Base-by-base conservation (phyloP, 2,329 filamentous ascomycete species). In the Fusarium sp. region DNA sequence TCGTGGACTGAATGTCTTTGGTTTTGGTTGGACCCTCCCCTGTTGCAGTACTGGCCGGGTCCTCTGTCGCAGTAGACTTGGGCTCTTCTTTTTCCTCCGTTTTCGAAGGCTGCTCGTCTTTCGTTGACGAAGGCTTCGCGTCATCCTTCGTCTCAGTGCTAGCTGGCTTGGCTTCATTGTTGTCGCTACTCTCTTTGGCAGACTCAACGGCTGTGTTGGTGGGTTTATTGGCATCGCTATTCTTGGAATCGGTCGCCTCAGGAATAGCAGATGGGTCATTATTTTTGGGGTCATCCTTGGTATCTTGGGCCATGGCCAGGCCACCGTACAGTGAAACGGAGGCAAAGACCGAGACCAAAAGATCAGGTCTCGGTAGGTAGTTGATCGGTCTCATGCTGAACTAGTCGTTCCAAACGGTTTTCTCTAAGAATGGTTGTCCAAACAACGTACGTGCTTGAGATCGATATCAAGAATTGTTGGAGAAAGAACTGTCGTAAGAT, bases 261-360 rank as follows among this genome's bases (percentile, higher is more conserved):
- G 68, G 55, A 36, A 59, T 22, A 44, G 67, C 66, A 24, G 77
- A 59, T n/a, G 67, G 62, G 39, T 69, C 39, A 48, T 69, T 68
- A 61, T 66, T 38, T 60, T 64, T 61, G 58, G 70, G 70, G 58
- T 68, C 65, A 24, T 75, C 70, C 39, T 75, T 71, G 44, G 73
- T 71, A 36, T 74, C 60, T 68, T 82, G 81, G n/a, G 82, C 83
- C 61, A 79, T 71, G n/a, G 64, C 78, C 18, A 81, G 70, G 24
- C 75, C 65, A 50, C 79, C 75, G 41, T 82, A 77, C 15, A 83
- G 55, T 22, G 79, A 74, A 41, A 79, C 44, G 12, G 78, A 74
- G 26, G 72, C 67, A 24, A 81, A 47, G 26, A 75, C 72, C 33
- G 79, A 73, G 59, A 82, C 63, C 66, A 80, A 59, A 50, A 78